Base-by-base conservation (phyloP, 106 monocot genomes). In the Acanthochlamys bracteata region DNA sequence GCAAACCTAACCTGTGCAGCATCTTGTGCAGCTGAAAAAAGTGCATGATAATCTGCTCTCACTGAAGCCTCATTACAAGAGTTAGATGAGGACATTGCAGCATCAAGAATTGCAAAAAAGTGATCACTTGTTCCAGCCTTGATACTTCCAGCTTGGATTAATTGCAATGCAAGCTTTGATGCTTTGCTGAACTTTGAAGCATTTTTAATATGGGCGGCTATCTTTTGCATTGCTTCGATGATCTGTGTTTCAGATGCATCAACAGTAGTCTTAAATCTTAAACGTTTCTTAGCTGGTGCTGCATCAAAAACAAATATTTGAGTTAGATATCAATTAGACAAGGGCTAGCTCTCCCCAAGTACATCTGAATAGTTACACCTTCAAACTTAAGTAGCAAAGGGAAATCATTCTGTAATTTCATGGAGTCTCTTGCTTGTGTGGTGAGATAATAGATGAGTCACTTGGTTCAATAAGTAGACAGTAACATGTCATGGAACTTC, bases 151-250 rank as follows among this genome's bases (percentile, higher is more conserved):
- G 90, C 80, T 43, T 91, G 80, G 39, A 98, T 81, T 49, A 96
- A 73, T 42, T 98, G 96, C 63, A 88, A 0, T 25, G 90, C 85
- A 61, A 98, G 83, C 59, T 91, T 98, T 63, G 96, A 91, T n/a
- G 96, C 96, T 78, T 98, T 98, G 43, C 70, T 71, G 67, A 98
- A 98, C 66, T 98, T 98, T 20, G 87, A 76, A 52, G 82, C 87
- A 76, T 88, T 91, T 59, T 85, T 83, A 75, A 98, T 98, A 60
- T 98, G 96, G 26, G 91, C 82, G 25, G 85, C 63, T 47, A 98
- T 98, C 63, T 91, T 98, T 53, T 88, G 82, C 88, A 98, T 33
- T 33, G 33, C 33, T 3, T 25, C 39, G 74, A 63, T 54, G 74
- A 63, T 19, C 74, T 63, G 53, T 74, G n/a, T 75, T 75, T n/a